phyloP scores from a whole-genome alignment of 73 alveolate species.

The Blepharisma stoltei region DNA sequence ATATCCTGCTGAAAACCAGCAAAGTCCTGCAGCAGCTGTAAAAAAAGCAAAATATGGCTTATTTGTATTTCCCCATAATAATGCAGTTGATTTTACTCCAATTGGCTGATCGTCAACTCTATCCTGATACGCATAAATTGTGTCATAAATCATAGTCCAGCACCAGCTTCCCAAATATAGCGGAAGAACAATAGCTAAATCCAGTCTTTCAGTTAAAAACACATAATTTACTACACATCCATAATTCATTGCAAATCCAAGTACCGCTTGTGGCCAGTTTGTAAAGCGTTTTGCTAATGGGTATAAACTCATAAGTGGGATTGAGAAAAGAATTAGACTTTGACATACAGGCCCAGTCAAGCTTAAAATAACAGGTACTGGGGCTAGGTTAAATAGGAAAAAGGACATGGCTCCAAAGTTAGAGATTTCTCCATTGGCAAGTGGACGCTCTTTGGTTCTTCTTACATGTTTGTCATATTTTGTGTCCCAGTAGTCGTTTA shows the following conservation, averaged over 20 bases:
- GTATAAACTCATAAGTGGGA: constrained; percentile 73
- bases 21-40: constrained; percentile 22
- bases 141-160: constrained; percentile 81
- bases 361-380: constrained; percentile 41
- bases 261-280: constrained; percentile 65
- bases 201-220: constrained; percentile 53
- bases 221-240: constrained; percentile 80
- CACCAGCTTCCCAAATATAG: constrained; percentile 44
- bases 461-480: constrained; percentile 79
- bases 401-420: constrained; percentile 47
- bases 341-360: constrained; percentile 34
- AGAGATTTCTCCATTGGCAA: constrained; percentile 80
- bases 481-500: constrained; percentile 80
- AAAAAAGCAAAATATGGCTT: constrained; percentile 12
- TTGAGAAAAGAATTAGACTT: constrained; percentile 41
- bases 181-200: constrained; percentile 51
- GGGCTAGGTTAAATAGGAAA: constrained; percentile 43
- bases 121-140: constrained; percentile 85
- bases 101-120: constrained; percentile 63
- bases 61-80: constrained; percentile 50
- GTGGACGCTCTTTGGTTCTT: constrained; percentile 77
- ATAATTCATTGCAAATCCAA: constrained; percentile 75
- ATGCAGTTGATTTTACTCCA: constrained; percentile 72
- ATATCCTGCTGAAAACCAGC: constrained; percentile 35
- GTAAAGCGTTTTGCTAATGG: constrained; percentile 80